Evolutionary conservation across 2,329 filamentous ascomycete genomes (phyloP), one percentile per base, ranked within the genome.

Genomic region (Sclerotinia glacialis): DNA sequence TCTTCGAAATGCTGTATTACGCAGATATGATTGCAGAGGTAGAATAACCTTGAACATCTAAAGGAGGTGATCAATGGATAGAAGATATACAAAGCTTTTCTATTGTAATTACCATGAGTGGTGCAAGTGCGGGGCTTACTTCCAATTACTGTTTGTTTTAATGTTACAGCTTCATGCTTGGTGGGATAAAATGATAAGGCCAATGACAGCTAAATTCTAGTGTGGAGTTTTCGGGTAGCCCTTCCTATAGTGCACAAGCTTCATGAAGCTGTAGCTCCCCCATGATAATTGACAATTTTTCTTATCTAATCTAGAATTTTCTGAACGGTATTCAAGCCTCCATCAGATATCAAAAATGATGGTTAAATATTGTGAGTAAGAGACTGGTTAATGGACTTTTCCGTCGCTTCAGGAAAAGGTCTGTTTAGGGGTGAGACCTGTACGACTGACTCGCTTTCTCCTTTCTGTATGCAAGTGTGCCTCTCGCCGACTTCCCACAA

Each of bases 111-210:
- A 47, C 52, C 28, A 28, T 28, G 49, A n/a, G 44, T 50, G 28
- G 42, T 58, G 63, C 26, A 59, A 62, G 28, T 61, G 64, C 55
- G 56, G 64, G 56, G 56, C 37, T 53, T 53, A 16, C 28, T n/a
- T 47, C 23, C 8, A 7, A 21, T 16, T 49, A 26, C 26, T 31
- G 21, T 64, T 64, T 26, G 26, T 37, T 50, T 42, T 47, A 14
- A 61, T 23, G 23, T 61, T 53, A 44, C n/a, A 54, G 47, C 40
- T 66, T 21, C 12, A 12, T 53, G 23, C 47, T 61, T 23, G 26
- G 31, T 61, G 34, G 34, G 64, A 56, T 47, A 18, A 65, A 66
- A 60, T 54, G 64, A 66, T 66, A 66, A 61, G 31, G 18, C 16
- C 28, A 21, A 28, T 42, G 40, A 46, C 9, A 44, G 18, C 28